phyloP scores from a whole-genome alignment of 768 basidiomycete species.

The Xerocomus spinulosus region DNA sequence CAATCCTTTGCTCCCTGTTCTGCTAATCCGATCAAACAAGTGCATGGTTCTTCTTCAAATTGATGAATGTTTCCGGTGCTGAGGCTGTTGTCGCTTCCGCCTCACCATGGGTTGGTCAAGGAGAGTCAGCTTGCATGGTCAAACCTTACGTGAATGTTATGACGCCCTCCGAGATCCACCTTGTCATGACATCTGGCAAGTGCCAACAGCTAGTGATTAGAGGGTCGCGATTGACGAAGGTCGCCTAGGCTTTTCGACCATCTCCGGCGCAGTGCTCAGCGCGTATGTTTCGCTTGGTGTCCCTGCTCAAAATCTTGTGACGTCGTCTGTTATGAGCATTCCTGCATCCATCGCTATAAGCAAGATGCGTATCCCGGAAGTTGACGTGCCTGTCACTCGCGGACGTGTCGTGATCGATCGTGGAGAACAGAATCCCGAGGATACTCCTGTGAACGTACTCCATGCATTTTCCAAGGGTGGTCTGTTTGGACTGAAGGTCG shows the following conservation, averaged over 20 bases:
- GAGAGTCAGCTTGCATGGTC: conserved; percentile 84
- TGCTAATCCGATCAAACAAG: conserved; percentile 30
- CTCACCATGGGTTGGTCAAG: conserved; percentile 92
- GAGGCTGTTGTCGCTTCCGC: conserved; percentile 91
- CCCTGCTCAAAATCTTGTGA: conserved; percentile 74
- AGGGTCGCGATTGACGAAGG: conserved; percentile 1
- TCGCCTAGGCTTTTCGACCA: conserved; percentile 70
- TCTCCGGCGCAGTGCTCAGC: conserved; percentile 83
- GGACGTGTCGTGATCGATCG: conserved; percentile 78
- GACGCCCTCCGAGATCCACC: conserved; percentile 82
- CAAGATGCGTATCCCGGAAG: conserved; percentile 82
- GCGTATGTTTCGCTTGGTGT: conserved; percentile 81
- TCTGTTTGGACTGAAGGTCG: conserved; percentile 78
- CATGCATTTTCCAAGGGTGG: conserved; percentile 89
- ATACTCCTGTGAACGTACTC: conserved; percentile 68
- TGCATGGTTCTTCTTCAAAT: conserved; percentile 92
- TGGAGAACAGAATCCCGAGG: conserved; percentile 52
- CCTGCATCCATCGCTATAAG: conserved; percentile 91
- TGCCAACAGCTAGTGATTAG: not conserved
- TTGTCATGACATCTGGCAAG: conserved; percentile 81
- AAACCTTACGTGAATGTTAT: conserved; percentile 79
- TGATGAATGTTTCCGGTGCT: conserved; percentile 89
- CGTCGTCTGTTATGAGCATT: conserved; percentile 92
- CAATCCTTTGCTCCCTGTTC: not conserved
- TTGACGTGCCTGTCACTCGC: conserved; percentile 81